Evolutionary conservation across 176 grass and related monocot genomes (phyloP).

Genomic region (Phyllostachys edulis): DNA sequence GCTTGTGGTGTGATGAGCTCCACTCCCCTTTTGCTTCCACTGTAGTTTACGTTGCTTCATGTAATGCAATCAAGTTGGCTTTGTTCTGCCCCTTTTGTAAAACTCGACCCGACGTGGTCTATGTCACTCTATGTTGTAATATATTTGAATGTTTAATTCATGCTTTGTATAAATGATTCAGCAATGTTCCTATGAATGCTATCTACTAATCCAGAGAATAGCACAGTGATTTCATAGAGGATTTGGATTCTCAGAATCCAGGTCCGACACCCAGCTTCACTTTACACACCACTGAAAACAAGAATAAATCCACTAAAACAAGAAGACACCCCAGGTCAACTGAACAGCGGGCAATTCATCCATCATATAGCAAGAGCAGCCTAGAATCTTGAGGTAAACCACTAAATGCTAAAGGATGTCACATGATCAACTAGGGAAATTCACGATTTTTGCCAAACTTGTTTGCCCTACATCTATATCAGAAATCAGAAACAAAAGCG

Average conservation of each 20-base stretch:
- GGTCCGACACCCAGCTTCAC: background rate
- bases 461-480: slow-evolving; percentile 29
- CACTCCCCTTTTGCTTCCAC: too few species aligned
- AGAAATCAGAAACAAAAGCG: background rate
- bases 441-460: background rate
- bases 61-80: too few species aligned
- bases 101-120: too few species aligned
- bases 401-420: background rate
- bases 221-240: too few species aligned
- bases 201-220: too few species aligned
- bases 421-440: background rate
- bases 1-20: too few species aligned
- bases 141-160: too few species aligned
- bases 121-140: too few species aligned
- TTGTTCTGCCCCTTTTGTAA: too few species aligned
- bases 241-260: too few species aligned
- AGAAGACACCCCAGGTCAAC: background rate
- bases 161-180: too few species aligned
- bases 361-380: background rate
- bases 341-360: background rate
- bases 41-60: rapidly evolving
- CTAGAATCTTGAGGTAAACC: slow-evolving; percentile 8
- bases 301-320: background rate
- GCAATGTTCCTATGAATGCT: too few species aligned
- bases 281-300: background rate